Evolutionary conservation across 2,329 filamentous ascomycete genomes (phyloP), one percentile per base, ranked within the genome.

Genomic region (Phialophora expanda): DNA sequence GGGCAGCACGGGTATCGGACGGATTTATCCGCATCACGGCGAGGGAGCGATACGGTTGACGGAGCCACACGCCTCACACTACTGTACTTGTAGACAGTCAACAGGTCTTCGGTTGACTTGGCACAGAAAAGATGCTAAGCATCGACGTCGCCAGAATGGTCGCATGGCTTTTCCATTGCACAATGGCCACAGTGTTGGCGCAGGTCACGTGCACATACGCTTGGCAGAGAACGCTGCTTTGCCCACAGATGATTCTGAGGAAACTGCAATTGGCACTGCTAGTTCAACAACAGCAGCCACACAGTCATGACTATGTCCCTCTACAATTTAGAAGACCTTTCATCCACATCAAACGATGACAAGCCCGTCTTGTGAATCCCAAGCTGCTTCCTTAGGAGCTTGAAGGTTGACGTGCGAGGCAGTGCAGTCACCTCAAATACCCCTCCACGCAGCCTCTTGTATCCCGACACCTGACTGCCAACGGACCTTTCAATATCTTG

Each of bases 401-500:
- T 63, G 12, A 63, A 57, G 54, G 61, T 63, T 6, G 61, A 20
- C n/a, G 46, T 63, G 26, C 61, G 26, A 14, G 61, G 61, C 14
- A 63, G n/a, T 12, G n/a, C 20, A 20, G 38, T 57, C 54, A 64
- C 56, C 34, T 64, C 62, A 46, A 46, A 64, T 28, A 60, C 48
- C 6, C 56, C 24, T n/a, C 62, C 62, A 20, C 62, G 32, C 62
- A 64, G 32, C 30, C 50, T 64, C 30, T 64, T 64, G 62, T 80
- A 80, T 4, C 78, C 78, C 28, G 77, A 78, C 4, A 81, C 79
- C 59, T 78, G 76, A 8, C 66, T 67, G 55, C 79, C 74, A 22
- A 79, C 70, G 56, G 66, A 66, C 5, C 46, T 61, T 9, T 78
- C 77, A n/a, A 79, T 73, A 14, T 74, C 72, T 41, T 64, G 70